Base-by-base conservation (phyloP, 169 alveolate species). In the Cryptosporidium baileyi region DNA sequence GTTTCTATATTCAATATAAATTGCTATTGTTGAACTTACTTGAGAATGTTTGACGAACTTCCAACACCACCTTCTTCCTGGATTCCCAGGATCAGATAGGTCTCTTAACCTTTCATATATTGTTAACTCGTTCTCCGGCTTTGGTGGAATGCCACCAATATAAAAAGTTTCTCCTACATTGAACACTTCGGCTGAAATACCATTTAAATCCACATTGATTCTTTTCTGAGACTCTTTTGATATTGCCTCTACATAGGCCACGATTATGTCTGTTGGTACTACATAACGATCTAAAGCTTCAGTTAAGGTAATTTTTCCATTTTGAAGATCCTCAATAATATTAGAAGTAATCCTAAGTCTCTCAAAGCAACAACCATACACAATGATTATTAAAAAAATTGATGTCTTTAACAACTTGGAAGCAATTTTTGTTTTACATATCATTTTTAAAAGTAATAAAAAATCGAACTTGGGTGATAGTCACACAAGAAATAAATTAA, bases 41-140 rank as follows among this genome's bases (percentile, higher is more conserved):
- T 74, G 85, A 57, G 67, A 51, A 51, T 74, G 85, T 15, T 74
- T 74, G 30, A 74, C 85, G 9, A 74, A 74, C 59, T 74, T 74
- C 85, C 85, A 74, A 22, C 85, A 74, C 85, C 85, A 74, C 54
- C 85, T 74, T 74, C 85, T 52, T 11, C 85, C 85, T 3, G 85
- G 85, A 22, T 74, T 74, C 15, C 85, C 85, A 19, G 85, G 85
- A 34, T 74, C 85, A 11, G 85, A 74, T 3, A 74, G 60, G 40
- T 74, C 85, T 40, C 85, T 74, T 74, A 74, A 36, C n/a, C 85
- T 74, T 51, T 74, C 85, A 59, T 74, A 74, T 22, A 74, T 74
- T 8, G 85, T 74, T 22, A 74, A 43, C 36, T 74, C 67, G 41
- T 74, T 57, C 54, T 74, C 85, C 6, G 65, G 85, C 36, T 74